Evolutionary conservation across 208 protist species (phyloP), one percentile per base, ranked within the genome.

Genomic region (Trypanosoma melophagium): DNA sequence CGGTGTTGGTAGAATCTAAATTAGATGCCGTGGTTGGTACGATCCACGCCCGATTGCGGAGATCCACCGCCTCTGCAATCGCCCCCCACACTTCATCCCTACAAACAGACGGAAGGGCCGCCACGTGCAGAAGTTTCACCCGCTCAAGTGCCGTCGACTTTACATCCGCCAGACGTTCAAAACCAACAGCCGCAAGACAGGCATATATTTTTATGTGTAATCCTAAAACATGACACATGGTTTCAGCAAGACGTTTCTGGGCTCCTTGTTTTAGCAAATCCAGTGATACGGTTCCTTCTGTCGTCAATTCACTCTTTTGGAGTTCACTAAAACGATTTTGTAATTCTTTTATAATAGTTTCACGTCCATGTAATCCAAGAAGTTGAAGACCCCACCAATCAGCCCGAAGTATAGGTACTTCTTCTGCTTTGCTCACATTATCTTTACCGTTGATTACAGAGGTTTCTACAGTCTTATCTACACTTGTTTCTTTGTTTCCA

Each of bases 21-120:
- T 5, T 35, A 7, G 28, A 35, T 5, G 3, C 28, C 28, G 12
- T 21, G 35, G 3, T 0, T 12, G 40, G 22, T 4, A 52, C n/a
- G 0, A 60, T 40, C 9, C 4, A 49, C 22, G 47, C 62, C 31
- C 59, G 55, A 54, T 19, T 35, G 45, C 14, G 63, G 58, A 81
- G 71, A 17, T 76, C 53, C 5, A 84, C 82, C 9, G 79, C 65
- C 55, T 85, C 77, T 0, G 83, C 79, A 77, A 95, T 91, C 1
- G 89, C 80, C 8, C 80, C 66, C 75, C 80, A 86, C 41, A 95
- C 54, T 72, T 95, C 86, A 52, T 95, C 89, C 41, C 79, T 66
- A 52, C 85, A 88, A 50, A 93, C 71, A 35, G 85, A 75, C 4
- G 84, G 86, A 25, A 95, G 74, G 38, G 89, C 79, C 14, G 86